Evolutionary conservation across 176 grass and related monocot genomes (phyloP), one percentile per base, ranked within the genome.

Genomic region (Carex kokanica): DNA sequence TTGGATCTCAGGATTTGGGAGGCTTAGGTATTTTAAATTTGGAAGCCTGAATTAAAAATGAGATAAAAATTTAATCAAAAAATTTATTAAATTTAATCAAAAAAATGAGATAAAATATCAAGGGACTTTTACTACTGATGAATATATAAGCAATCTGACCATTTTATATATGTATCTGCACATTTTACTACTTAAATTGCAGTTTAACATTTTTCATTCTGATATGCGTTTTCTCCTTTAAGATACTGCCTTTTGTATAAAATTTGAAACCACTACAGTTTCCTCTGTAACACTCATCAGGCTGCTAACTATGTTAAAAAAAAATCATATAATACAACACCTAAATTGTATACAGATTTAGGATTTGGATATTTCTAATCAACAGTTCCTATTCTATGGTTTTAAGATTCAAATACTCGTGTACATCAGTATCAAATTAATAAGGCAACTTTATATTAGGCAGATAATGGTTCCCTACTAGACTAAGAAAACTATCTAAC

Each of bases 21-120:
- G 36, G 18, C 78, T 81, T 21, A 81, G 36, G 27, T 81, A 81
- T 57, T 6, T 38, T 24, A 81, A 24, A 61, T 63, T 81, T 25
- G 78, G 56, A 38, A 81, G 55, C 54, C 78, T 81, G 56, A 63
- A 81, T 62, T 81, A 60, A 60, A 17, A 41, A 21, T 81, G 32
- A n/a, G n/a, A n/a, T n/a, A n/a, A n/a, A n/a, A n/a, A n/a, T n/a
- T n/a, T n/a, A n/a, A n/a, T n/a, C n/a, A n/a, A n/a, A n/a, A n/a
- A n/a, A n/a, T n/a, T n/a, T n/a, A n/a, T n/a, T n/a, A n/a, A n/a
- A n/a, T n/a, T n/a, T n/a, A n/a, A n/a, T n/a, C n/a, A n/a, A n/a
- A n/a, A n/a, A n/a, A n/a, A n/a, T n/a, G n/a, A 61, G 55, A 81
- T 62, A n/a, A 21, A 38, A 81, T 80, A 80, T 49, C 24, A 36